Conservation (phyloP, 108 stramenopile species). For the Parmales sp. region DNA sequence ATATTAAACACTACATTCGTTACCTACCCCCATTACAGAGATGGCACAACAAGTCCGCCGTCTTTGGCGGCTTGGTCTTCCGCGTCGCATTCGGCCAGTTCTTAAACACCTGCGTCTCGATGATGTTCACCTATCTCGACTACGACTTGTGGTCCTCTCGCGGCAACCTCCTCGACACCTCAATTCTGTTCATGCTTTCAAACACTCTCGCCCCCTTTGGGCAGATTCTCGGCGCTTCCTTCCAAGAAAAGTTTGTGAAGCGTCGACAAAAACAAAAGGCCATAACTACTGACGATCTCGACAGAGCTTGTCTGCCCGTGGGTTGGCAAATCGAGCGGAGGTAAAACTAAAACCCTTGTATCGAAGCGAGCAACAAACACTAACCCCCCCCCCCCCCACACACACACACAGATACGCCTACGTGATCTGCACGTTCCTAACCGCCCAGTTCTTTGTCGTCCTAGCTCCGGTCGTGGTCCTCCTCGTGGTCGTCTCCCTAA, state of each 20-base stretch:
- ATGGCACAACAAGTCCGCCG: neutral
- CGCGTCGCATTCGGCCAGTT: neutral
- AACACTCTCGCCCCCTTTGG: neutral
- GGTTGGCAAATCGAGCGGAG: neutral
- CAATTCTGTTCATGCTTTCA: neutral
- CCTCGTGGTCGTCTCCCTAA: neutral
- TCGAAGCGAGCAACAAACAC: no score
- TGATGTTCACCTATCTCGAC: neutral
- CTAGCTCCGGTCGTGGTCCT: neutral
- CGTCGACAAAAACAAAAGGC: neutral
- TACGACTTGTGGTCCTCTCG: neutral
- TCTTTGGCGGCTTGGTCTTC: neutral
- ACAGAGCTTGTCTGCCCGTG: neutral
- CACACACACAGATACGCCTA: no score
- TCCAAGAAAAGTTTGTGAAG: neutral
- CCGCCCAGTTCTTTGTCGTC: neutral
- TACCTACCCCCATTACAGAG: neutral
- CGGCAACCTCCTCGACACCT: neutral
- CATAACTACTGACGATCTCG: neutral
- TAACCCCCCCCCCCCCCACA: no score
- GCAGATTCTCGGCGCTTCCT: neutral
- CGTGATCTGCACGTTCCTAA: constrained; percentile 5
- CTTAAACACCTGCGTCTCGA: neutral
- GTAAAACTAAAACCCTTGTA: no score
- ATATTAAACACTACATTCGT: no score